These are phyloP conservation scores for Diplotaxis tenuifolia DNA, from an alignment of 345 rosid species.

Conservation along the genomic window DNA sequence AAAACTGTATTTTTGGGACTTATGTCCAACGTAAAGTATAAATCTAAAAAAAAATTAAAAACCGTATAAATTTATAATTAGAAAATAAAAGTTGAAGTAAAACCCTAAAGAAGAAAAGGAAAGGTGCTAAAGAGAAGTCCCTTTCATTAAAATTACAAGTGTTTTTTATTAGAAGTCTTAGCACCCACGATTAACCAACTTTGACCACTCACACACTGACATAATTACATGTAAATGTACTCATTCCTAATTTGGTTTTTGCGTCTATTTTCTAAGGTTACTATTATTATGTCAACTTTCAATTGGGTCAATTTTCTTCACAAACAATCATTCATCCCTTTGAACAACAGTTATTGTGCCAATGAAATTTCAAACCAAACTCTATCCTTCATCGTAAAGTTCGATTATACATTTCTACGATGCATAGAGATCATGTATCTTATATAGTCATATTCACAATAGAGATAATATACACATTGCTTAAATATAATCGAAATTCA, in stretches of 20 bases:
- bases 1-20: background rate
- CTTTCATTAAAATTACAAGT: constrained; percentile 25
- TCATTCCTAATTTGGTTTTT: constrained; percentile 11
- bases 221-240: constrained; percentile 17
- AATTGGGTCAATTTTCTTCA: constrained; percentile 26
- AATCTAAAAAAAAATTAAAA: background rate
- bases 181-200: constrained; percentile 40
- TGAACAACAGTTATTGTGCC: constrained; percentile 18
- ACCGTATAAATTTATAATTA: background rate
- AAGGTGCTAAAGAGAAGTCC: constrained; percentile 12
- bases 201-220: constrained; percentile 31
- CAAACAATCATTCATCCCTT: constrained; percentile 27
- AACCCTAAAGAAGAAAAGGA: constrained; percentile 34
- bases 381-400: constrained; percentile 11
- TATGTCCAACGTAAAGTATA: background rate
- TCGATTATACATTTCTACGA: constrained; percentile 2
- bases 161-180: constrained; percentile 31
- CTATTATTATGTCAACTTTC: background rate
- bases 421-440: background rate
- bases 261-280: constrained; percentile 13
- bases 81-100: constrained; percentile 32
- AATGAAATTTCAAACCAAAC: constrained; percentile 19
- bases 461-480: background rate
- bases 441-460: background rate
- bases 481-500: background rate